Percentiles rank a stretch among this genome's conserved stretches.
These are phyloP conservation scores for Gossypium gossypioides DNA, from an alignment of 441 rosid species.

Conservation along the genomic window DNA sequence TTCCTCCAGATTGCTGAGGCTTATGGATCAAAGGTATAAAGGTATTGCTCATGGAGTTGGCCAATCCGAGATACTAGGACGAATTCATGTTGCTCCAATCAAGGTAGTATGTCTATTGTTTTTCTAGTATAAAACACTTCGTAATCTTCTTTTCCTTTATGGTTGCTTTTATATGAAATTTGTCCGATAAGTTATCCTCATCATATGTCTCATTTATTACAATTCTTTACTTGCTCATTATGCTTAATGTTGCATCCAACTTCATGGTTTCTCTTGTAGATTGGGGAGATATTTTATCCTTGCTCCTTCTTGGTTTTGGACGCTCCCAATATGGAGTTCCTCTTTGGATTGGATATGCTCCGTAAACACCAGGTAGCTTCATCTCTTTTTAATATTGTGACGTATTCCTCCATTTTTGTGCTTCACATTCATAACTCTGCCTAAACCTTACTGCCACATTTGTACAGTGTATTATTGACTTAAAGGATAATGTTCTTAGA, in stretches of 20 bases:
- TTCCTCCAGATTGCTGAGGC: constrained; percentile 66
- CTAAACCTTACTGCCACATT: constrained; percentile 4
- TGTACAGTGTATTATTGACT: constrained; percentile 78
- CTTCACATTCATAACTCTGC: neutral
- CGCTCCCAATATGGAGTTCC: constrained; percentile 91
- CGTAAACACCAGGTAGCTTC: constrained; percentile 87
- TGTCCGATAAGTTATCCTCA: neutral
- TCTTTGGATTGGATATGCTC: constrained; percentile 97
- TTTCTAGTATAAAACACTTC: neutral
- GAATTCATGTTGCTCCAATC: constrained; percentile 93
- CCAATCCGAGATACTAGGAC: constrained; percentile 90
- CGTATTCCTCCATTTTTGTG: neutral
- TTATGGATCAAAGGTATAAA: constrained; percentile 77
- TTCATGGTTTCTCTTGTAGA: constrained; percentile 32
- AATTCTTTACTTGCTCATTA: neutral
- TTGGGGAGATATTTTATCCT: constrained; percentile 75
- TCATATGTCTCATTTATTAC: neutral
- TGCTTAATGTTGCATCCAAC: neutral
- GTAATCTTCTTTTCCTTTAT: neutral
- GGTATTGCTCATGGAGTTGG: constrained; percentile 99
- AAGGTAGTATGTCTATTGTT: constrained; percentile 36
- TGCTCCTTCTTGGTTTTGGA: constrained; percentile 90
- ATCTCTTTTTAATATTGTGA: constrained; percentile 13
- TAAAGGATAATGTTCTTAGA: constrained; percentile 78
- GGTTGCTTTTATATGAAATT: neutral